Conservation (phyloP, 2,329 filamentous ascomycete genomes). For the Colletotrichum sublineola region DNA sequence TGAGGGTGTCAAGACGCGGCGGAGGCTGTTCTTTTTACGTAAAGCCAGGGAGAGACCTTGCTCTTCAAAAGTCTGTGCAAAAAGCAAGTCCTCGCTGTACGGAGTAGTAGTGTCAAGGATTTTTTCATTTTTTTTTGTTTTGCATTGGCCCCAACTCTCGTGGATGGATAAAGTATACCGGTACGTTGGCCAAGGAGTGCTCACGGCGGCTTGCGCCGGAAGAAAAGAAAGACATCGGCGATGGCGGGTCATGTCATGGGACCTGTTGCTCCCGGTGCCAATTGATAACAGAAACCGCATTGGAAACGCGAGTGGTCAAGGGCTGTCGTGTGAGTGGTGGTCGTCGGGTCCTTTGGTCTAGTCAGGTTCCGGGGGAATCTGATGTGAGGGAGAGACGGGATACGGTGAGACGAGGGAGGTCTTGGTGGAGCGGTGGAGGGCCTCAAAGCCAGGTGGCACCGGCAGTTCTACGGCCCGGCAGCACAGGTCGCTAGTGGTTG, state of each 20-base stretch:
- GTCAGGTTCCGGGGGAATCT: constrained; percentile 13
- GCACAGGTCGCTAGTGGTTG: not conserved
- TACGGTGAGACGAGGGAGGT: not conserved
- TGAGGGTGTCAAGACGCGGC: constrained; percentile 14
- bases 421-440: constrained; percentile 17
- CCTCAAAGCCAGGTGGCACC: constrained; percentile 15
- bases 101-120: too few species aligned
- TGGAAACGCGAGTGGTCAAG: not conserved
- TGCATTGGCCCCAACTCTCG: not conserved
- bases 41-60: constrained; percentile 31
- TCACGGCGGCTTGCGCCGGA: constrained; percentile 14
- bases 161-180: too few species aligned
- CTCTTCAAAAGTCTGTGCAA: not conserved
- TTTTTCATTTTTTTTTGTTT: too few species aligned
- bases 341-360: not conserved
- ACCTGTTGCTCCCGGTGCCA: not conserved
- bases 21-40: constrained; percentile 24
- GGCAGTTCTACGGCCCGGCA: not conserved
- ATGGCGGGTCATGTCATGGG: not conserved
- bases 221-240: not conserved
- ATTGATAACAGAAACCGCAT: constrained; percentile 23
- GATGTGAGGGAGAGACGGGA: not conserved
- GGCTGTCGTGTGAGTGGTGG: not conserved
- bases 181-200: not conserved
- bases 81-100: too few species aligned